Conservation (phyloP, 2,329 filamentous ascomycete genomes). For the Sclerotinia subarctica region DNA sequence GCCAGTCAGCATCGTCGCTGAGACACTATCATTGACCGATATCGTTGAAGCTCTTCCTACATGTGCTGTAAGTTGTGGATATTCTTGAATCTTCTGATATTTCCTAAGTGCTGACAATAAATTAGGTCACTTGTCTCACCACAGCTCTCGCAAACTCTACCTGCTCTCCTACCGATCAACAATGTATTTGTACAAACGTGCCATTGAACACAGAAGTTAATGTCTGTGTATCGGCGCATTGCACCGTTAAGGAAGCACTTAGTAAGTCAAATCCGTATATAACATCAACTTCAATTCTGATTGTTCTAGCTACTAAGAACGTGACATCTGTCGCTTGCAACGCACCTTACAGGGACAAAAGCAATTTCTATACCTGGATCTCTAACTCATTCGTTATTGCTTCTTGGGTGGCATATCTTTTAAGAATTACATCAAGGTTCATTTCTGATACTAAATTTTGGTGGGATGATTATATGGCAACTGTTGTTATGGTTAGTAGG, state of each 20-base stretch:
- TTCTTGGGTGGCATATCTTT: conserved; percentile 8
- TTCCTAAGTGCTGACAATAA: not conserved
- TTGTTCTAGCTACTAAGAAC: conserved; percentile 11
- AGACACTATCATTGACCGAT: not conserved
- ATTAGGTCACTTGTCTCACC: conserved; percentile 9
- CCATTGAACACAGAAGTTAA: not conserved
- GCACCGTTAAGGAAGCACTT: conserved; percentile 12
- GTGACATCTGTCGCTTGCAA: conserved; percentile 9
- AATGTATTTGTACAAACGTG: conserved; percentile 17
- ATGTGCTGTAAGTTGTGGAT: conserved; percentile 11
- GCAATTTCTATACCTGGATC: not conserved
- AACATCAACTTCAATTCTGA: not conserved
- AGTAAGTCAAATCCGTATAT: not conserved
- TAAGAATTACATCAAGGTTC: conserved; percentile 5
- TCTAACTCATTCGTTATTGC: conserved; percentile 10
- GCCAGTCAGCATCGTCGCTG: not conserved
- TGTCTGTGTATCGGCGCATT: not conserved
- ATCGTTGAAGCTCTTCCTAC: not conserved
- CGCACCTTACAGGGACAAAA: conserved; percentile 1
- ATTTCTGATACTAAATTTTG: not conserved
- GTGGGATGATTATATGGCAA: conserved; percentile 16
- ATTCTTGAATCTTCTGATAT: not conserved
- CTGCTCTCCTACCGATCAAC: conserved; percentile 12
- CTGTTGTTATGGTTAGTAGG: conserved; percentile 13
- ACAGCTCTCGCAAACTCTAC: not conserved